Evolutionary conservation across 1,284 basidiomycete species (phyloP).

Genomic region (Phellinidium pouzarii): DNA sequence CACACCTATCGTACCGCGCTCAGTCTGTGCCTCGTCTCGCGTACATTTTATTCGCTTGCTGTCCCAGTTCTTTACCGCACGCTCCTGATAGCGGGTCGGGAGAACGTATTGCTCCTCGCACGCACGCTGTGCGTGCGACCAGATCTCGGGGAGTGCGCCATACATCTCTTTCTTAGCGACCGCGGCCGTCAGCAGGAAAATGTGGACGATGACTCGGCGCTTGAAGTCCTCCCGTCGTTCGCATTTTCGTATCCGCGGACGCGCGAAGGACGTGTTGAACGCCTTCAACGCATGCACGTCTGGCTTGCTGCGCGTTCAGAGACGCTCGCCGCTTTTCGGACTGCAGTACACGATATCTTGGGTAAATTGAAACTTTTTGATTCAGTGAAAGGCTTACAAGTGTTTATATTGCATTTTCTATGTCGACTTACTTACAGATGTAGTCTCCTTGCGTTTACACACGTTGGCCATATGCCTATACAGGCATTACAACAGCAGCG

Average conservation of each 20-base stretch:
- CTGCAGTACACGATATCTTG: conserved; percentile 2
- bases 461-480: conserved; percentile 12
- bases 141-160: neutral
- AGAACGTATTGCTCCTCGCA: conserved; percentile 1
- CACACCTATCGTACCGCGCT: neutral
- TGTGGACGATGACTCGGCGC: conserved; percentile 5
- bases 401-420: neutral
- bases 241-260: conserved; percentile 11
- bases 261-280: conserved; percentile 11
- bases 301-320: conserved; percentile 6
- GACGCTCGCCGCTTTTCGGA: conserved; percentile 6
- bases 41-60: neutral
- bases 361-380: neutral
- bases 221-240: conserved; percentile 10
- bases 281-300: conserved; percentile 6
- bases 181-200: neutral
- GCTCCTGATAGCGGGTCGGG: conserved; percentile 6
- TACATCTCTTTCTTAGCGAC: conserved; percentile 9
- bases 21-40: conserved; percentile 14
- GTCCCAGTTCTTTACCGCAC: conserved; percentile 7
- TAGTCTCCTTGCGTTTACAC: neutral
- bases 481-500: conserved; percentile 5
- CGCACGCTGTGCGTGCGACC: conserved; percentile 8
- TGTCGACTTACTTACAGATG: neutral
- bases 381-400: neutral